A percentile compares a stretch with the other conserved stretches of the same genome.
phyloP scores from a whole-genome alignment of 177 flowering plant species.

The Vitis hybrid region DNA sequence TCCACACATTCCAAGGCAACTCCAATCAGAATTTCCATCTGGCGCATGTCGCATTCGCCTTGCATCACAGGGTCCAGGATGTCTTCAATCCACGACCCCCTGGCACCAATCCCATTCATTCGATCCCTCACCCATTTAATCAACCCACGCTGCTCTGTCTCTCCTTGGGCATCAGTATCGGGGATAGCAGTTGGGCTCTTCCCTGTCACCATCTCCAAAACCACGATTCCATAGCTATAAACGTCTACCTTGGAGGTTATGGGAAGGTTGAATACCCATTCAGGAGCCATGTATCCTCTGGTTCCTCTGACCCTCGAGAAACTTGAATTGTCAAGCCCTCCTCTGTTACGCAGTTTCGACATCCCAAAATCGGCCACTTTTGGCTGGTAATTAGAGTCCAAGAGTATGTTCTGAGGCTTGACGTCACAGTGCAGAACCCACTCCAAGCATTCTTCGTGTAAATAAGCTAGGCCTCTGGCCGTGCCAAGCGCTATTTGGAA shows the following conservation, averaged over 20 bases:
- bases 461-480: slow-evolving; percentile 3
- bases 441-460: slow-evolving; percentile 8
- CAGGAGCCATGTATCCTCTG: slow-evolving; percentile 11
- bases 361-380: slow-evolving; percentile 11
- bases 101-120: not conserved
- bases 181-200: not conserved
- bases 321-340: not conserved
- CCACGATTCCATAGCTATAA: slow-evolving; percentile 4
- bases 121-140: slow-evolving; percentile 8
- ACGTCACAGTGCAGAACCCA: slow-evolving; percentile 7
- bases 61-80: not conserved
- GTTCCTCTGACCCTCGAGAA: slow-evolving; percentile 11
- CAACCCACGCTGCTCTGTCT: not conserved
- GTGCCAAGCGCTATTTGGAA: slow-evolving; percentile 7
- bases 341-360: not conserved
- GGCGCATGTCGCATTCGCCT: not conserved
- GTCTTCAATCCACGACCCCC: not conserved
- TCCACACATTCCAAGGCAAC: too few relatives aligned
- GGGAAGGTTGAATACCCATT: not conserved
- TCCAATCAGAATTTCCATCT: not conserved
- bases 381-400: slow-evolving; percentile 3
- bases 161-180: not conserved
- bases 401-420: slow-evolving; percentile 10
- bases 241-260: not conserved
- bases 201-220: slow-evolving; percentile 2